These are phyloP conservation scores for Panaeolus cyanescens DNA, from an alignment of 768 basidiomycete genomes.

Conservation along the genomic window DNA sequence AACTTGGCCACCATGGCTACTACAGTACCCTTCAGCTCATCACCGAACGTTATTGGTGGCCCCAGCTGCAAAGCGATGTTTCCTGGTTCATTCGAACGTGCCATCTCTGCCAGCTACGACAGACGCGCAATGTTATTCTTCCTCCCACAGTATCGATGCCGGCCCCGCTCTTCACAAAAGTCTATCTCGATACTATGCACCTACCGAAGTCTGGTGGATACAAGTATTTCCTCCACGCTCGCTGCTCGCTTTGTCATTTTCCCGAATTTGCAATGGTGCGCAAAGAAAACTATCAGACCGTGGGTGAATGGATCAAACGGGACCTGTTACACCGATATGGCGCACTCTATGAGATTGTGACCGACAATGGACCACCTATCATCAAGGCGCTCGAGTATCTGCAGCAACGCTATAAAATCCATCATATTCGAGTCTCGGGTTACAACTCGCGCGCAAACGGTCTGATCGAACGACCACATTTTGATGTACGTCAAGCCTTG, in stretches of 20 bases:
- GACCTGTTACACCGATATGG: constrained; percentile 15
- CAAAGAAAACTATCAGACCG: constrained; percentile 9
- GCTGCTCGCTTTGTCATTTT: constrained; percentile 16
- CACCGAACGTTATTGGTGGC: constrained; percentile 33
- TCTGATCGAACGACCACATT: constrained; percentile 32
- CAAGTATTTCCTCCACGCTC: constrained; percentile 21
- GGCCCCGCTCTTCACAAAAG: constrained; percentile 26
- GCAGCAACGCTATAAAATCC: constrained; percentile 28
- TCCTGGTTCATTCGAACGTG: constrained; percentile 32
- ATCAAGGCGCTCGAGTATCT: constrained; percentile 22
- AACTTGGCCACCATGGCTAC: constrained; percentile 23
- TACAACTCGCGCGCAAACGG: constrained; percentile 48
- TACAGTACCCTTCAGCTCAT: constrained; percentile 16
- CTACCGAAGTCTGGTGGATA: constrained; percentile 23
- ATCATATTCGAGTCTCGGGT: constrained; percentile 38
- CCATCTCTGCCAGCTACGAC: constrained; percentile 30
- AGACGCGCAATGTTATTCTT: constrained; percentile 20
- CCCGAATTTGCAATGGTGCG: constrained; percentile 7
- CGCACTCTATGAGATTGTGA: constrained; percentile 29
- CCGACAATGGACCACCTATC: constrained; percentile 32
- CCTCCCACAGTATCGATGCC: constrained; percentile 27
- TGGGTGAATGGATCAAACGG: constrained; percentile 22
- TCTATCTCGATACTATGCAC: constrained; percentile 38
- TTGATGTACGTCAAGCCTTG: constrained; percentile 22
- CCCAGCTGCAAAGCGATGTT: constrained; percentile 31